Evolutionary conservation across 2,329 filamentous ascomycete genomes (phyloP).

Genomic region (Balansia obtecta): DNA sequence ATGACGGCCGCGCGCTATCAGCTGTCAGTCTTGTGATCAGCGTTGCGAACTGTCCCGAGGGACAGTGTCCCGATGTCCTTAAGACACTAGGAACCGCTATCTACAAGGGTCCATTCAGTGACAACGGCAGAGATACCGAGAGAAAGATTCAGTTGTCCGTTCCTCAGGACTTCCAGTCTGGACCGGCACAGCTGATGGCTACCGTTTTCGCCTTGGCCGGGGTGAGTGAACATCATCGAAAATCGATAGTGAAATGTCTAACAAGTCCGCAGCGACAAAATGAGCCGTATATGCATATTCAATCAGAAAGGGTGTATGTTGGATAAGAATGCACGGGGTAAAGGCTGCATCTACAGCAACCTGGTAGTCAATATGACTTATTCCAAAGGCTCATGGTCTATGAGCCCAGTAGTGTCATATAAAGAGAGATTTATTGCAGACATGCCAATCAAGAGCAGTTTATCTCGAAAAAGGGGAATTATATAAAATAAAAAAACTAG

Average conservation of each 20-base stretch:
- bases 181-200: slow-evolving; percentile 3
- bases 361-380: too few relatives aligned
- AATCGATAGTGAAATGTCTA: not conserved
- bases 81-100: slow-evolving; percentile 3
- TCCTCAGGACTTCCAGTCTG: not conserved
- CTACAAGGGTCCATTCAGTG: not conserved
- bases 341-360: too few relatives aligned
- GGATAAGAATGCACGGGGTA: not conserved
- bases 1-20: too few relatives aligned
- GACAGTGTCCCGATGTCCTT: too few relatives aligned
- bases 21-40: too few relatives aligned
- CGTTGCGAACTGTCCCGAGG: too few relatives aligned
- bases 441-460: too few relatives aligned
- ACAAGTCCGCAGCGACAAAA: not conserved
- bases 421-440: too few relatives aligned
- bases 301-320: not conserved
- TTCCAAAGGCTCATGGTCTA: too few relatives aligned
- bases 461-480: not conserved
- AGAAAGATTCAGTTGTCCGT: not conserved
- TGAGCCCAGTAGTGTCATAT: too few relatives aligned
- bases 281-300: not conserved
- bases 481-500: not conserved
- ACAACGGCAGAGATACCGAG: too few relatives aligned
- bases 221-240: not conserved
- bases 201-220: slow-evolving; percentile 3